phyloP scores from a whole-genome alignment of 2,329 filamentous ascomycete genomes.

The Sarocladium brachiariae region DNA sequence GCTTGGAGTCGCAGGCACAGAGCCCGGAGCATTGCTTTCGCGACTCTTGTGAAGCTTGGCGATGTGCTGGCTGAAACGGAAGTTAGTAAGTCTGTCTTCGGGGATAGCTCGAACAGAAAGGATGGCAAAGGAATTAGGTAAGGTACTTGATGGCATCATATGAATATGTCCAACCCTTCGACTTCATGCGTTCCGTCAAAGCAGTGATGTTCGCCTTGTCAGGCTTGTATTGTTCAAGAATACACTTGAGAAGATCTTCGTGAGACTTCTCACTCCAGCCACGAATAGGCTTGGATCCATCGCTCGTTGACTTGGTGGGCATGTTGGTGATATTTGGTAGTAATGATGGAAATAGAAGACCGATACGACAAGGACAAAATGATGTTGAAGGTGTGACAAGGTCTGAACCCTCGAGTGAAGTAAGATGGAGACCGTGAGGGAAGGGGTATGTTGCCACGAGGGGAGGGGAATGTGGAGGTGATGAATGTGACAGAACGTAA shows the following conservation, averaged over 20 bases:
- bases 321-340: background rate
- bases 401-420: too few species aligned
- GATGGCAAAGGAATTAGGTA: too few species aligned
- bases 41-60: slow-evolving; percentile 35
- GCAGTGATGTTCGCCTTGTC: slow-evolving; percentile 24
- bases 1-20: slow-evolving; percentile 17
- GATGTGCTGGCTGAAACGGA: slow-evolving; percentile 34
- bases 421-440: too few species aligned
- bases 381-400: too few species aligned
- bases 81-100: slow-evolving; percentile 13
- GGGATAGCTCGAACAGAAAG: background rate
- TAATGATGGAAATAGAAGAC: background rate
- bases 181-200: slow-evolving; percentile 24
- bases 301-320: background rate
- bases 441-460: too few species aligned
- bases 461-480: slow-evolving; percentile 1
- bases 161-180: slow-evolving; percentile 31
- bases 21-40: slow-evolving; percentile 17
- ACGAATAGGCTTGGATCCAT: background rate
- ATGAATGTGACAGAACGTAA: slow-evolving; percentile 11
- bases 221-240: slow-evolving; percentile 30
- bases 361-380: background rate
- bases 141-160: slow-evolving; percentile 34
- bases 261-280: slow-evolving; percentile 30
- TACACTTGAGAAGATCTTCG: slow-evolving; percentile 29